A percentile compares a stretch with the other conserved stretches of the same genome.
Evolutionary conservation across 176 grass and related monocot genomes (phyloP).

Genomic region (Aegilops speltoides): DNA sequence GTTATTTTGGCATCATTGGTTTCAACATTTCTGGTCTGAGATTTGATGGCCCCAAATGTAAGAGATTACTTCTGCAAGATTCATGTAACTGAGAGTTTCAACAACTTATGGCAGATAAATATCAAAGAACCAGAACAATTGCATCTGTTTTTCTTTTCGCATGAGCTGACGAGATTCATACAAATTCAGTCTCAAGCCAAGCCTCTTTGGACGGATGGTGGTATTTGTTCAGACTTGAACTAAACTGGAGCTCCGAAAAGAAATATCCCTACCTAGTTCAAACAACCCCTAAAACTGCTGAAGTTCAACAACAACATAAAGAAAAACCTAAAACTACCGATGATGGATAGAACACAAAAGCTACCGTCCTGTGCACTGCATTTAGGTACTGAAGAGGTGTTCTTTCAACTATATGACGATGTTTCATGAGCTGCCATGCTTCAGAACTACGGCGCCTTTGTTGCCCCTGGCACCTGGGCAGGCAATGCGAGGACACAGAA

Average conservation of each 20-base stretch:
- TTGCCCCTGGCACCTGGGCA: neutral
- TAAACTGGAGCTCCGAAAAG: neutral
- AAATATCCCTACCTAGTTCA: neutral
- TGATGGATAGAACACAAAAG: neutral
- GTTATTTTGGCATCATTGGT: neutral
- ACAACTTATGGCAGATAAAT: neutral
- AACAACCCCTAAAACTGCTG: neutral
- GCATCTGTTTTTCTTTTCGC: neutral
- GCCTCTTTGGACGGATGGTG: neutral
- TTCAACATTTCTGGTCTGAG: neutral
- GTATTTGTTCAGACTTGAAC: neutral
- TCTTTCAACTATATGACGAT: neutral
- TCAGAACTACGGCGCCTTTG: neutral
- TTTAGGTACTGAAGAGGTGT: neutral
- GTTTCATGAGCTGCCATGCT: neutral
- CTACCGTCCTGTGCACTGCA: neutral
- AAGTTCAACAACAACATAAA: too few relatives aligned
- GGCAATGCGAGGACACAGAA: conserved; percentile 15
- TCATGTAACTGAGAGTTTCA: neutral
- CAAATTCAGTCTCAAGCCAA: neutral
- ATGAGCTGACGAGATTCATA: neutral
- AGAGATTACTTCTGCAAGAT: neutral
- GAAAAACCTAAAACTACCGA: neutral
- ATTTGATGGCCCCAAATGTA: neutral
- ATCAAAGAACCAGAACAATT: neutral